Evolutionary conservation across 495 filamentous ascomycete genomes (phyloP), one percentile per base, ranked within the genome.

Genomic region (Penicillium bovifimosum): DNA sequence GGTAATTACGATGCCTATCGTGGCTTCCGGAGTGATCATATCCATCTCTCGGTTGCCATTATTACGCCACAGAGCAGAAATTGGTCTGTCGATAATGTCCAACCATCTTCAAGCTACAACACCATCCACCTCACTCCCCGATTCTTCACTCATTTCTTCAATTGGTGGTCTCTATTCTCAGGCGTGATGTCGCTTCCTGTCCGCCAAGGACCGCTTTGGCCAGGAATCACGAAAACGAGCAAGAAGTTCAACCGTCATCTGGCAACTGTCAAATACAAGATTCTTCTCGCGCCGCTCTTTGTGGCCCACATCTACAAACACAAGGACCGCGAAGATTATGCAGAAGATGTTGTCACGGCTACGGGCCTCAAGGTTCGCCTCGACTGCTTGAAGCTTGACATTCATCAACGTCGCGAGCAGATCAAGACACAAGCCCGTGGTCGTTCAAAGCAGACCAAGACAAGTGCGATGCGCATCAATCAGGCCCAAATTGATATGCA

Each of bases 291-390:
- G 2, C 93, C 93, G 1, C 74, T 98, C 5, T 98, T 93, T 62
- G 82, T 97, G 42, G 91, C 90, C 51, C 93, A 98, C 53, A 88
- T 98, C 34, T 98, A 98, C 75, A 97, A 96, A 68, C 95, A 98
- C 71, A 96, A 96, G 60, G 95, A 97, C 61, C 84, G 81, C 3
- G 91, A 96, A 64, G 91, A 96, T 43, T 87, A 86, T 63, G 76
- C 80, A 1, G 86, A 91, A 54, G 84, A 86, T 59, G 76, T 83
- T 5, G 88, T 96, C 17, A 90, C 88, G 42, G 92, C 91, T 1
- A 98, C 93, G 11, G 93, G 93, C 16, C 77, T 97, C 44, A 98
- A 98, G 68, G 85, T 95, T 59, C 85, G 90, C 31, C 78, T 98
- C 36, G 91, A 97, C 63, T 95, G 88, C 69, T 88, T 96, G 62